Evolutionary conservation across 495 filamentous ascomycete genomes (phyloP).

Genomic region (Tuber brumale): DNA sequence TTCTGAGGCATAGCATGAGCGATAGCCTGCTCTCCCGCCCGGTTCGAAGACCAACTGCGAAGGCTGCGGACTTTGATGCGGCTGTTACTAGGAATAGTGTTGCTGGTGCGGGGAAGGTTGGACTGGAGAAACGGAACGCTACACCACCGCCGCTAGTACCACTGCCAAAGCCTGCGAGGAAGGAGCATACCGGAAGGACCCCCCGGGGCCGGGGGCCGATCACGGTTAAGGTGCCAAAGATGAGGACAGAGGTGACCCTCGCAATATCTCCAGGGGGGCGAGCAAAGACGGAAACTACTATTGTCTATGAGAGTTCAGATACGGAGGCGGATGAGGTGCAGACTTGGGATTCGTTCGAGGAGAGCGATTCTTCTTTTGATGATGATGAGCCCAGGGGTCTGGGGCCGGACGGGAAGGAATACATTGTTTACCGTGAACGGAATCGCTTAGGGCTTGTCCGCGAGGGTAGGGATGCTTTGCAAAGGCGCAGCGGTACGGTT

Average conservation of each 20-base stretch:
- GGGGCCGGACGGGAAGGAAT: constrained; percentile 40
- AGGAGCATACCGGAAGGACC: neutral
- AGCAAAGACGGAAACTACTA: constrained; percentile 38
- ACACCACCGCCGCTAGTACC: constrained; percentile 20
- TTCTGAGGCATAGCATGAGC: constrained; percentile 28
- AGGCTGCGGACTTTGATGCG: constrained; percentile 37
- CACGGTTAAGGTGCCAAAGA: constrained; percentile 10
- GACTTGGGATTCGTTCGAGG: constrained; percentile 37
- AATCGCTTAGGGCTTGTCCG: constrained; percentile 24
- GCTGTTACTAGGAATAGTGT: constrained; percentile 35
- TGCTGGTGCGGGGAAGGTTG: constrained; percentile 15
- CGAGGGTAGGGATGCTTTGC: constrained; percentile 13
- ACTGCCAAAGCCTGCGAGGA: constrained; percentile 3
- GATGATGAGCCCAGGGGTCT: constrained; percentile 38
- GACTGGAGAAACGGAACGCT: constrained; percentile 17
- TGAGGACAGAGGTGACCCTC: constrained; percentile 37
- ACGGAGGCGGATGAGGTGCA: constrained; percentile 25
- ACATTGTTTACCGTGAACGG: constrained; percentile 35
- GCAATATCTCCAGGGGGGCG: constrained; percentile 40
- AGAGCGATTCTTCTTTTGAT: constrained; percentile 42
- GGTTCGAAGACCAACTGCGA: constrained; percentile 19
- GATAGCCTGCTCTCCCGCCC: constrained; percentile 27
- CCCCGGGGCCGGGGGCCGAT: constrained; percentile 18
- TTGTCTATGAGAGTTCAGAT: constrained; percentile 34
- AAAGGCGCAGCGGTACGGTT: constrained; percentile 12